phyloP scores from a whole-genome alignment of 2,329 filamentous ascomycete species.

The Cytospora chrysosperma region DNA sequence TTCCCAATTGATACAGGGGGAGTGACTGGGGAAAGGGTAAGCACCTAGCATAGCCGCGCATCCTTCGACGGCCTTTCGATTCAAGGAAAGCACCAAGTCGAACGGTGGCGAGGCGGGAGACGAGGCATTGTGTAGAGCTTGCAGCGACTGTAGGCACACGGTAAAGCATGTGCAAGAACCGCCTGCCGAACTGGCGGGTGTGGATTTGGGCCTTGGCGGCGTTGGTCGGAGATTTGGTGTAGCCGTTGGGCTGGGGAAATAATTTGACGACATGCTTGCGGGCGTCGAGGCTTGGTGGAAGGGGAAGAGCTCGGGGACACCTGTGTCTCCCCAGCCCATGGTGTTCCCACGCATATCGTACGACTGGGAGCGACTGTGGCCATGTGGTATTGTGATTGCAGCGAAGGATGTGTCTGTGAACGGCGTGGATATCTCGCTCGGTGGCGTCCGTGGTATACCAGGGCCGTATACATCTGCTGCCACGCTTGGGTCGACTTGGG shows the following conservation, averaged over 20 bases:
- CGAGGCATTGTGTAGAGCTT: constrained; percentile 47
- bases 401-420: constrained; percentile 37
- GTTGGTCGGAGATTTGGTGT: constrained; percentile 38
- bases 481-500: constrained; percentile 25
- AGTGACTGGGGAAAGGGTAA: background rate
- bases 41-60: constrained; percentile 45
- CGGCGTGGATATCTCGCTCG: constrained; percentile 35
- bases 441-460: constrained; percentile 41
- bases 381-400: constrained; percentile 31
- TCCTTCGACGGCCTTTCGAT: constrained; percentile 48
- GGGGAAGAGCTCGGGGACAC: constrained; percentile 34
- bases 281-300: constrained; percentile 38
- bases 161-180: constrained; percentile 47
- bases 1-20: too few species aligned
- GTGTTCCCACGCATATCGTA: constrained; percentile 37
- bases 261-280: constrained; percentile 36
- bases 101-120: constrained; percentile 40
- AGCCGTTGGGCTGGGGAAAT: constrained; percentile 41
- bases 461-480: constrained; percentile 37
- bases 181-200: constrained; percentile 26
- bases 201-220: constrained; percentile 32
- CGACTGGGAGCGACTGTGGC: constrained; percentile 37
- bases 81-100: constrained; percentile 45
- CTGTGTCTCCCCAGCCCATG: constrained; percentile 32
- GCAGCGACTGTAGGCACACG: constrained; percentile 45